Evolutionary conservation across 768 basidiomycete species (phyloP).

Genomic region (Mycena galopus): DNA sequence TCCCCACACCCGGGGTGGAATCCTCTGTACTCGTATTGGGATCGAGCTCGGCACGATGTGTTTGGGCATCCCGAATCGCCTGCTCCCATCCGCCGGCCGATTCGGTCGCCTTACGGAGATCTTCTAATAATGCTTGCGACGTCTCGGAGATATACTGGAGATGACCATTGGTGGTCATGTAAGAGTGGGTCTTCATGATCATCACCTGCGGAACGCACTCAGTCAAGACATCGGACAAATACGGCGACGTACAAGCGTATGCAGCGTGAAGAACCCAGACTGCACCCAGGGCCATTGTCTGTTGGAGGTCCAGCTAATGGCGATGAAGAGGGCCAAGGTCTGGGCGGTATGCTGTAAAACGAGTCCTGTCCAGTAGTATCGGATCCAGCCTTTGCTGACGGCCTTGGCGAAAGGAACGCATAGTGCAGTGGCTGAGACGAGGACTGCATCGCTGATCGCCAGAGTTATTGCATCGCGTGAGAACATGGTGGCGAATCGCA

Average conservation of each 20-base stretch:
- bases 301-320: slow-evolving; percentile 93
- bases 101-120: slow-evolving; percentile 62
- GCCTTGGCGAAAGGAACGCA: slow-evolving; percentile 90
- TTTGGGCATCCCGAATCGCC: slow-evolving; percentile 66
- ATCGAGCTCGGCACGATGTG: slow-evolving; percentile 57
- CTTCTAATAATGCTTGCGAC: slow-evolving; percentile 55
- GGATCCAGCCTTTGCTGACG: slow-evolving; percentile 82
- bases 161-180: slow-evolving; percentile 89
- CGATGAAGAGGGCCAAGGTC: slow-evolving; percentile 74
- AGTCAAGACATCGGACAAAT: not conserved
- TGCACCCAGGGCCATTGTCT: slow-evolving; percentile 98
- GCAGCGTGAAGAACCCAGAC: slow-evolving; percentile 89
- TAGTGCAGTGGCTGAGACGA: slow-evolving; percentile 80
- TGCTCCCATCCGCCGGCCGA: slow-evolving; percentile 77
- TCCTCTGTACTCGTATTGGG: slow-evolving; percentile 44
- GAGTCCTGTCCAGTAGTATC: slow-evolving; percentile 82
- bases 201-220: slow-evolving; percentile 63
- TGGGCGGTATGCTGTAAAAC: slow-evolving; percentile 87
- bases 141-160: slow-evolving; percentile 69
- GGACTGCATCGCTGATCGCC: slow-evolving; percentile 85
- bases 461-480: slow-evolving; percentile 87
- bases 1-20: slow-evolving; percentile 51
- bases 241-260: slow-evolving; percentile 74
- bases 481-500: slow-evolving; percentile 88
- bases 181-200: slow-evolving; percentile 98